A percentile compares a stretch with the other conserved stretches of the same genome.
Conservation (phyloP, 345 rosid genomes). For the Raphanus sativus region DNA sequence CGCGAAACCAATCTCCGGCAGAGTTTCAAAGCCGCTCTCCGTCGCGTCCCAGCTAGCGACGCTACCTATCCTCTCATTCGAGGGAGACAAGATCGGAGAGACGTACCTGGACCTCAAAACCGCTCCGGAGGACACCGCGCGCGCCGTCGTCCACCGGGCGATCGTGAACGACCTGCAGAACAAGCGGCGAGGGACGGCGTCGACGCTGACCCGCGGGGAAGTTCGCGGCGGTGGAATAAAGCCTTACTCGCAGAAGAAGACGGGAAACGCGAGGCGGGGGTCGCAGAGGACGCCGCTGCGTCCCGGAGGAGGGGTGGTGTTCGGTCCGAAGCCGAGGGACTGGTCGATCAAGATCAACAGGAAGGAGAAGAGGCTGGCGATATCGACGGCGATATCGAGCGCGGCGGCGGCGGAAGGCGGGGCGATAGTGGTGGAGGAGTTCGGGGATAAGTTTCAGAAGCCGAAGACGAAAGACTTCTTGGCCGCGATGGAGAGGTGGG, state of each 20-base stretch:
- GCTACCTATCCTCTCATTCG: slow-evolving; percentile 68
- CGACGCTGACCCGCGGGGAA: slow-evolving; percentile 34
- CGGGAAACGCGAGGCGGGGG: slow-evolving; percentile 82
- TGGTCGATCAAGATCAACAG: slow-evolving; percentile 90
- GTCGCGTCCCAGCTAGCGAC: slow-evolving; percentile 61
- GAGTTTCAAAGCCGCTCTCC: slow-evolving; percentile 38
- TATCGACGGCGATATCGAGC: slow-evolving; percentile 79
- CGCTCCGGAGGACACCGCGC: slow-evolving; percentile 79
- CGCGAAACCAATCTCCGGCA: slow-evolving; percentile 11
- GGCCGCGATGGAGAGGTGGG: slow-evolving; percentile 87
- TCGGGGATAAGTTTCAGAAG: slow-evolving; percentile 67
- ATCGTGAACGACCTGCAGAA: slow-evolving; percentile 76
- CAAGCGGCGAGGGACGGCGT: slow-evolving; percentile 93
- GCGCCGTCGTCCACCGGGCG: slow-evolving; percentile 86
- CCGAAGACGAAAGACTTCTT: slow-evolving; percentile 83
- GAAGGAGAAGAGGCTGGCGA: slow-evolving; percentile 80
- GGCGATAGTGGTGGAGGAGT: slow-evolving; percentile 78
- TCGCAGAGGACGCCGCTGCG: slow-evolving; percentile 73
- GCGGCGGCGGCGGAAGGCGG: slow-evolving; percentile 55
- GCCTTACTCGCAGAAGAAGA: slow-evolving; percentile 85
- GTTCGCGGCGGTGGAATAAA: slow-evolving; percentile 93
- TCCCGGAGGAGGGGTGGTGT: slow-evolving; percentile 87
- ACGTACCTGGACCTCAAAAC: slow-evolving; percentile 75
- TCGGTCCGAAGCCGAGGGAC: slow-evolving; percentile 83
- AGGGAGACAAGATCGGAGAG: slow-evolving; percentile 82